Evolutionary conservation across 2,329 filamentous ascomycete genomes (phyloP), one percentile per base, ranked within the genome.

Genomic region (Talaromyces funiculosus): DNA sequence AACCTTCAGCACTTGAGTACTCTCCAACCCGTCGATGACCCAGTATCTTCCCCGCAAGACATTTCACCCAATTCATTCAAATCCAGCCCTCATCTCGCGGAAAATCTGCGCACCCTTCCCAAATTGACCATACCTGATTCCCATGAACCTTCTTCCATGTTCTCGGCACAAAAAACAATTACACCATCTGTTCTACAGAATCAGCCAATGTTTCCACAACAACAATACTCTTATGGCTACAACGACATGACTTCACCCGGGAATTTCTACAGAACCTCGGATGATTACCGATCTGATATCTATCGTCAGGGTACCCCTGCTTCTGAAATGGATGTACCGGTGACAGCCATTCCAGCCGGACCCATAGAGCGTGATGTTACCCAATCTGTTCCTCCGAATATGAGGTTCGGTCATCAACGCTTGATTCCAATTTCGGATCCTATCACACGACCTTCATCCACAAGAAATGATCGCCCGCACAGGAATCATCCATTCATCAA

Each of bases 291-390:
- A 3, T 56, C 63, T 26, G 64, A 68, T 1, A 24, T 56, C 6
- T 72, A 71, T 29, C 86, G 90, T 59, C 87, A 90, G 64, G 88
- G 86, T n/a, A 95, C 90, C 0, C 92, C 92, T 16, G 90, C 92
- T 72, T 96, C 92, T 2, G 92, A 96, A 70, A 88, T 93, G 81
- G 93, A 97, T 71, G 86, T 92, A 12, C 92, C 93, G 0, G 77
- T 95, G 1, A 33, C 31, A 12, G 31, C 31, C 9, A 33, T 33
- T 33, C 31, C 31, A 33, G 2, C 4, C 31, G 31, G 31, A 3
- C 31, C 31, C 2, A 12, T 33, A 10, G 31, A 33, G 31, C 31
- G 31, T 2, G 12, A 8, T 2, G 31, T 10, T 3, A 33, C 8
- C 8, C 31, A 33, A 12, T 33, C 31, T 33, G 31, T 33, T 3